Percentiles rank a stretch among this genome's conserved stretches.
These are phyloP conservation scores for Cephaloascus albidus DNA, from an alignment of 805 yeast genomes.

Conservation along the genomic window DNA sequence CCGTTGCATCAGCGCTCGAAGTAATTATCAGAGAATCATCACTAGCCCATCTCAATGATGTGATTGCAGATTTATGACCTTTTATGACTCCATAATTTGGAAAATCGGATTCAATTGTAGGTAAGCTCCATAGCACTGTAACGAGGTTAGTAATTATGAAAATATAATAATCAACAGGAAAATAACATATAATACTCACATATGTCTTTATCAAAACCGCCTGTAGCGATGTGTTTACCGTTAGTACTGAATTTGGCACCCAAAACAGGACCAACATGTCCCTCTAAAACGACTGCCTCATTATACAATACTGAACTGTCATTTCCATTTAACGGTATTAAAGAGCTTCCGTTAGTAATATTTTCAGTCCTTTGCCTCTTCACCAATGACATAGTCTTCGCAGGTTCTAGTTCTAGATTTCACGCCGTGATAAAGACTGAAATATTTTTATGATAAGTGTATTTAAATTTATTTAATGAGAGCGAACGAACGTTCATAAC, in stretches of 20 bases:
- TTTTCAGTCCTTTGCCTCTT: conserved; percentile 18
- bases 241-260: conserved; percentile 39
- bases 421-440: no score
- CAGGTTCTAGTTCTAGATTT: no score
- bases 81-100: conserved; percentile 32
- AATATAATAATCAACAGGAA: background rate
- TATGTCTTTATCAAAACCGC: conserved; percentile 48
- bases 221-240: conserved; percentile 51
- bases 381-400: conserved; percentile 23
- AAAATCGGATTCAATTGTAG: conserved; percentile 12
- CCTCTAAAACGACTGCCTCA: conserved; percentile 30
- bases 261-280: conserved; percentile 46
- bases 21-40: conserved; percentile 35
- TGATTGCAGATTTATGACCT: conserved; percentile 60
- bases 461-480: no score
- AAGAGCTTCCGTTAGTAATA: background rate
- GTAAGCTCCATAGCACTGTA: conserved; percentile 33
- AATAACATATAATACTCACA: conserved; percentile 13
- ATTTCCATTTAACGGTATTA: conserved; percentile 3
- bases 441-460: no score
- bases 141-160: conserved; percentile 1
- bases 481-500: no score
- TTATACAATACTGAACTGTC: conserved; percentile 9
- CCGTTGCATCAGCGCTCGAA: conserved; percentile 52
- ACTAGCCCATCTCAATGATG: conserved; percentile 45